Evolutionary conservation across 352 stramenopile species (phyloP).

Genomic region (Globisporangium uncinulatum): DNA sequence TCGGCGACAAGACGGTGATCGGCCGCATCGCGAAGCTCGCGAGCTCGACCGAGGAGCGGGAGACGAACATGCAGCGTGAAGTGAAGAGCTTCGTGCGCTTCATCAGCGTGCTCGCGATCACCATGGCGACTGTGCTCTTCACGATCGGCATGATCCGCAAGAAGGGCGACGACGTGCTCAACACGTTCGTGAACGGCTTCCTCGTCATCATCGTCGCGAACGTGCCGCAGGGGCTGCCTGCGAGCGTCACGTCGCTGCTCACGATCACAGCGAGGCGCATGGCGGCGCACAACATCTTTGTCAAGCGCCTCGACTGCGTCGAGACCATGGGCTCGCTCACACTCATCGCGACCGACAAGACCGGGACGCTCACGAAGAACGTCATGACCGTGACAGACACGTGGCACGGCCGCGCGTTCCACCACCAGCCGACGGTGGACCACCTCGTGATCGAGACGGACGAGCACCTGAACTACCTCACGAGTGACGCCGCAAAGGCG

Average conservation of each 20-base stretch:
- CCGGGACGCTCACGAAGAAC: too few species aligned
- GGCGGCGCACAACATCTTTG: constrained; percentile 25
- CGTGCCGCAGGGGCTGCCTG: constrained; percentile 87
- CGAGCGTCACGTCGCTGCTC: constrained; percentile 86
- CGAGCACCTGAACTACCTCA: too few species aligned
- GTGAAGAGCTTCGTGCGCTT: constrained; percentile 74
- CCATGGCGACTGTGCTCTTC: constrained; percentile 16
- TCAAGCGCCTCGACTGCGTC: too few species aligned
- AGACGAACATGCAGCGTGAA: constrained; percentile 55
- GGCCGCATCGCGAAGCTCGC: constrained; percentile 66
- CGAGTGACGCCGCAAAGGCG: too few species aligned
- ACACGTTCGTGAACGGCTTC: constrained; percentile 42
- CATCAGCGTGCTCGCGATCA: constrained; percentile 15
- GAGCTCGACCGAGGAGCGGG: constrained; percentile 37
- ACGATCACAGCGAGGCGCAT: constrained; percentile 83
- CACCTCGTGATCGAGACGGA: too few species aligned
- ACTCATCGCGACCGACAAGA: too few species aligned
- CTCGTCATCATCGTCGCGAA: constrained; percentile 51
- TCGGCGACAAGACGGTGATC: constrained; percentile 82
- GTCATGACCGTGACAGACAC: too few species aligned
- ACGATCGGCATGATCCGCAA: constrained; percentile 32
- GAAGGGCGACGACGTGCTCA: constrained; percentile 26
- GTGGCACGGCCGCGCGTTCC: too few species aligned
- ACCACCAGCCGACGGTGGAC: too few species aligned
- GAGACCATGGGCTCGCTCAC: too few species aligned